Percentiles rank a stretch among this genome's conserved stretches.
These are phyloP conservation scores for Entrophospora sp. DNA, from an alignment of 192 early-diverging fungal genomes.

Conservation along the genomic window DNA sequence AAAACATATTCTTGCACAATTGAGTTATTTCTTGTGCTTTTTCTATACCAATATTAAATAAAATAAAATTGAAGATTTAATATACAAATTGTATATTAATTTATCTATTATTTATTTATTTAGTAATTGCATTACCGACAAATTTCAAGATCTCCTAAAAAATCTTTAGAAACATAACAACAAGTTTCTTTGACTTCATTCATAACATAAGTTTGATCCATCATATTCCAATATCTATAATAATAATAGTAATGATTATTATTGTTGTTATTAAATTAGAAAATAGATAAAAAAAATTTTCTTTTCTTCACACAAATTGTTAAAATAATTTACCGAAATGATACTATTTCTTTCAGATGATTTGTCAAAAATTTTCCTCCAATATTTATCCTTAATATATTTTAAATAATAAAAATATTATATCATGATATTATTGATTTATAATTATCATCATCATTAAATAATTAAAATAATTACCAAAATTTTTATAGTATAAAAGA, in stretches of 20 bases:
- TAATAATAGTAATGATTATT: no score
- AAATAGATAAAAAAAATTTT: neutral
- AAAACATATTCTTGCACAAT: constrained; percentile 59
- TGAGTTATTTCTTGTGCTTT: constrained; percentile 33
- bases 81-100: neutral
- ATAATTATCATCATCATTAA: no score
- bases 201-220: constrained; percentile 84
- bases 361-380: constrained; percentile 84
- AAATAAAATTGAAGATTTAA: neutral
- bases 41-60: constrained; percentile 25
- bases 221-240: constrained; percentile 80
- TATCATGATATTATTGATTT: neutral
- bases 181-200: constrained; percentile 76
- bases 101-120: neutral
- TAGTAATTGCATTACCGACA: constrained; percentile 38
- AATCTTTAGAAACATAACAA: constrained; percentile 68
- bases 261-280: no score
- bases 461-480: no score
- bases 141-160: constrained; percentile 52
- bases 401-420: neutral
- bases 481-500: neutral
- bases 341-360: constrained; percentile 82
- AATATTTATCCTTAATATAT: constrained; percentile 55
- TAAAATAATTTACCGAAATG: constrained; percentile 54
- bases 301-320: neutral